Conservation (phyloP, 768 basidiomycete species). For the Tylopilus subfusipes region DNA sequence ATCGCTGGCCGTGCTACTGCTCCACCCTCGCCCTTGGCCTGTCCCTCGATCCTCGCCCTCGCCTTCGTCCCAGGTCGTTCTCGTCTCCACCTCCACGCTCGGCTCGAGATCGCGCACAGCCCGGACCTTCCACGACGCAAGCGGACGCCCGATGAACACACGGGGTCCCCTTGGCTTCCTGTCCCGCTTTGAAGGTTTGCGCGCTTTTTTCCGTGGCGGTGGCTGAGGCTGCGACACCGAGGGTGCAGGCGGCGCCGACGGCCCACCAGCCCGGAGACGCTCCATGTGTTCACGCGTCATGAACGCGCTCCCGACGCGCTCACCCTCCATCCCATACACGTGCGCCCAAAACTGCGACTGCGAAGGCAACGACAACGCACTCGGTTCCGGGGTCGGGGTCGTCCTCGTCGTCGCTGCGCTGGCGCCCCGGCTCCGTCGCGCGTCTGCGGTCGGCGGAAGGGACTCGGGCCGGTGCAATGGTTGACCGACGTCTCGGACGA, state of each 20-base stretch:
- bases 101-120: conserved; percentile 23
- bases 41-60: not conserved
- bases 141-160: conserved; percentile 26
- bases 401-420: not conserved
- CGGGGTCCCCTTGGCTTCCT: conserved; percentile 8
- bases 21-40: not conserved
- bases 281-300: conserved; percentile 12
- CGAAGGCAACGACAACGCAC: not conserved
- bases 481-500: conserved; percentile 19
- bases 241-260: not conserved
- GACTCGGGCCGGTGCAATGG: not conserved
- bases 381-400: conserved; percentile 3
- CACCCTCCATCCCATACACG: conserved; percentile 30
- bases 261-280: not conserved
- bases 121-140: conserved; percentile 23
- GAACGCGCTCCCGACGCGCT: conserved; percentile 28
- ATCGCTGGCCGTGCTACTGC: not conserved
- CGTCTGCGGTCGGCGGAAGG: not conserved
- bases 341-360: conserved; percentile 32
- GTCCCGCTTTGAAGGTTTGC: not conserved
- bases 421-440: not conserved
- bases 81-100: not conserved
- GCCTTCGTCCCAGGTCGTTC: not conserved
- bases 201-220: not conserved
- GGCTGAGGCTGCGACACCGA: not conserved